phyloP scores from a whole-genome alignment of 495 filamentous ascomycete species.

The Podospora didyma region DNA sequence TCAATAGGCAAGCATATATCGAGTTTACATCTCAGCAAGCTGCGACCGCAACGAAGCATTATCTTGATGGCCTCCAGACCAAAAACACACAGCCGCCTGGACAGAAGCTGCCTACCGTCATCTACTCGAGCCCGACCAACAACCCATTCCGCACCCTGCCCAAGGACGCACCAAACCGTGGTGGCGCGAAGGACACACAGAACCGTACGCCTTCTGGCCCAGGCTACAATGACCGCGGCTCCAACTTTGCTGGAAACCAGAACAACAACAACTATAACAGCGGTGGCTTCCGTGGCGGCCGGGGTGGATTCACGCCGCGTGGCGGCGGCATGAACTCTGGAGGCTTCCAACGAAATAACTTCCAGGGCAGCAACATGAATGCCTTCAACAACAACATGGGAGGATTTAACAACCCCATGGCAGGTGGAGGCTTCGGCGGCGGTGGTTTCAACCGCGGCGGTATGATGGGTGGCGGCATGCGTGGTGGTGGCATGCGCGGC shows the following conservation, averaged over 20 bases:
- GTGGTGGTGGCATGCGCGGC: slow-evolving; percentile 65
- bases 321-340: slow-evolving; percentile 28
- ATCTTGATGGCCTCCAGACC: slow-evolving; percentile 61
- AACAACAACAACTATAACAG: slow-evolving; percentile 34
- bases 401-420: slow-evolving; percentile 54
- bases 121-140: slow-evolving; percentile 68
- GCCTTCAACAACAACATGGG: slow-evolving; percentile 33
- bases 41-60: slow-evolving; percentile 77
- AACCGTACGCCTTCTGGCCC: slow-evolving; percentile 39
- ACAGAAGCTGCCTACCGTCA: slow-evolving; percentile 65
- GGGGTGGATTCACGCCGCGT: slow-evolving; percentile 34
- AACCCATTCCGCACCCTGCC: slow-evolving; percentile 92
- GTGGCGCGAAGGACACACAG: slow-evolving; percentile 58
- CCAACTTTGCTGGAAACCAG: slow-evolving; percentile 37
- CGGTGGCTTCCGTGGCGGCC: slow-evolving; percentile 31
- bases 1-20: slow-evolving; percentile 78
- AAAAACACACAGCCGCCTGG: slow-evolving; percentile 29
- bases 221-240: slow-evolving; percentile 32
- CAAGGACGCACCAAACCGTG: slow-evolving; percentile 80
- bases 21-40: slow-evolving; percentile 82
- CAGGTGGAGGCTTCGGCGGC: slow-evolving; percentile 56
- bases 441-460: slow-evolving; percentile 55
- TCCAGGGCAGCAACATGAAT: slow-evolving; percentile 32
- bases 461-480: slow-evolving; percentile 66
- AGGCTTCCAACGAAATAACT: slow-evolving; percentile 44